Base-by-base conservation (phyloP, 2,329 filamentous ascomycete genomes). In the Passalora sequoiae region DNA sequence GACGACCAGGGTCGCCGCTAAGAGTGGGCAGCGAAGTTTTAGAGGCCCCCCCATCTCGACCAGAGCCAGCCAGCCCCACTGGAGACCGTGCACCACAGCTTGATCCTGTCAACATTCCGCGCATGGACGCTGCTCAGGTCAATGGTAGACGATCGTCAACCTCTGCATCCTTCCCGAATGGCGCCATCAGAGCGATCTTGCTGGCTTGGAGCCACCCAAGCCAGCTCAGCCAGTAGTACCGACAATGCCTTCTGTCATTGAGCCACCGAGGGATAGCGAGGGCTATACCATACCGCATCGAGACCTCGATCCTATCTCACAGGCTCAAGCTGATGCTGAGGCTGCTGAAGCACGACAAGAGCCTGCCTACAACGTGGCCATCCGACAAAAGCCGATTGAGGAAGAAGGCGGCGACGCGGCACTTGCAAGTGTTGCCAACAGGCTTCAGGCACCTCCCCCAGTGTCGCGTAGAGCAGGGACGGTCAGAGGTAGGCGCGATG, bases 401-500 rank as follows among this genome's bases (percentile, higher is more conserved):
- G 85, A 91, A 56, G 86, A 92, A 53, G 81, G 83, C 46, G 51
- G 39, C 17, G 73, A 82, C 57, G 84, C 83, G 15, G 86, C 86
- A 2, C 67, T 91, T 38, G 83, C 84, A 3, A 89, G 77, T 57
- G 81, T 92, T 36, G 81, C 83, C 21, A 87, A 82, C 57, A 84
- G 83, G 2, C 69, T 94, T 46, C 65, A 75, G 64, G 66, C 68
- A 19, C 76, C 81, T 43, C 80, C 88, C 15, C 77, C 51, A 19
- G 53, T 51, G 21, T 44, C 46, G 13, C 65, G 66, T 29, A 64
- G 67, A 46, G 70, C 78, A 10, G 84, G 86, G 33, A 96, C 89
- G 10, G 72, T 94, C 12, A 80, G 92, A 54, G 92, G 92, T 39
- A 84, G 92, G 48, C 79, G 92, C 61, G 91, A 97, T 63, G 87